Evolutionary conservation across 176 grass and related monocot species (phyloP), one percentile per base, ranked within the genome.

Genomic region (Oryza nivara): DNA sequence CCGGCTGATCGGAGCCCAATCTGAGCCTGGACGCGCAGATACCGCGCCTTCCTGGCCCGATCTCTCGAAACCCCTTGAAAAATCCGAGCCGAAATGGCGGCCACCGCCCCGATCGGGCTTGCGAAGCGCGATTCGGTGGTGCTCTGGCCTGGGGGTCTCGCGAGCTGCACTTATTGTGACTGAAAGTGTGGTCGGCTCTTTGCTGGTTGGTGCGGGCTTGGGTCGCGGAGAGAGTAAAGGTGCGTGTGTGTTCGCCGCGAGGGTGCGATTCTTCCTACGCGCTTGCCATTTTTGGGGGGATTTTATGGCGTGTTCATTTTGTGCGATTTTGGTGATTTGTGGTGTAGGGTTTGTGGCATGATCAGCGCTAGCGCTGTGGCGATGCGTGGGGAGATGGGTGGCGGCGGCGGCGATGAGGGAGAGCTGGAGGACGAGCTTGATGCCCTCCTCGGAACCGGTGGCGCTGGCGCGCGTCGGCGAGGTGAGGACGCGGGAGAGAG

Each of bases 351-450:
- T 80, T 49, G 82, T 78, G 75, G 74, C 65, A 90, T 95, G 88
- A 84, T 90, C 85, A 95, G 82, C 70, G 80, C 82, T 48, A 81
- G 90, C 25, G 52, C 79, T 43, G 68, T 85, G 76, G 82, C 86
- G 84, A 93, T 89, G 86, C 87, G 77, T 78, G 52, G 77, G 67
- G 91, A 91, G 64, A 87, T 89, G 69, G 78, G 36, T 38, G 36
- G 85, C 19, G 86, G 70, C 58, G 19, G 20, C 58, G 58, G 7
- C 32, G 58, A 63, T 45, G 92, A 92, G 87, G 94, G 93, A 38
- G 86, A 89, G 70, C 46, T 90, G 72, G 89, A 86, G 65, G 90
- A 89, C 79, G 94, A 94, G 78, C 86, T 97, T 23, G 86, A 84
- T 5, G 85, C 72, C 16, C 78, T 92, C 49, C 84, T 97, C 23